Base-by-base conservation (phyloP, 129 eudicot genomes). In the Scalesia atractyloides region DNA sequence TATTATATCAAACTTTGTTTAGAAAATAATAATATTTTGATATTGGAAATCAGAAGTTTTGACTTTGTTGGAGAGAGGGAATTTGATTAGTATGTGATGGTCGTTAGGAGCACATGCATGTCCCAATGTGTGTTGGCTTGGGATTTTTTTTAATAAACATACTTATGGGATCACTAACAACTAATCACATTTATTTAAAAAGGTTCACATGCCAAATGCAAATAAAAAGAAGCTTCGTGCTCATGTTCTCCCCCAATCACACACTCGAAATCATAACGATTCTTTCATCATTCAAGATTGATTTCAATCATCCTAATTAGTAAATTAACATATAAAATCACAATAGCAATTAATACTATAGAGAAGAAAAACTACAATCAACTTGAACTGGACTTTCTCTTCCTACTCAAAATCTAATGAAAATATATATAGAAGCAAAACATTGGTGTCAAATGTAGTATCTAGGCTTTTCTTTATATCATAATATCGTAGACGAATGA, bases 41-140 rank as follows among this genome's bases (percentile, higher is more conserved):
- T 68, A 59, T 65, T 58, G 64, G 41, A 59, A 70, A 69, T 51
- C 64, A 50, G 14, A 69, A 77, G 56, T 48, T 51, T 69, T 69
- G 76, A 79, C 78, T 79, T 72, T 62, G 73, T 39, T 22, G 78
- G 81, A 70, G 49, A 37, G 74, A 62, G 53, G 80, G 18, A 66
- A 59, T 67, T 81, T 60, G 82, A 77, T 66, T 62, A 77, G 78
- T 73, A 56, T 77, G 80, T 59, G 68, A 77, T 58, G 82, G 70
- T 82, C 80, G 69, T 73, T 73, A 82, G 64, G 69, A 47, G 83
- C 86, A 82, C 83, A 82, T 82, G 86, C 51, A 82, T 73, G 76
- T 73, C 65, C 70, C 76, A 74, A 67, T 48, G 41, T 73, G 74
- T 79, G 83, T 73, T 79, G 83, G 83, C 83, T 58, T 66, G 36